phyloP scores from a whole-genome alignment of 129 eudicot genomes.

The Pseudognaphalium luteoalbum region DNA sequence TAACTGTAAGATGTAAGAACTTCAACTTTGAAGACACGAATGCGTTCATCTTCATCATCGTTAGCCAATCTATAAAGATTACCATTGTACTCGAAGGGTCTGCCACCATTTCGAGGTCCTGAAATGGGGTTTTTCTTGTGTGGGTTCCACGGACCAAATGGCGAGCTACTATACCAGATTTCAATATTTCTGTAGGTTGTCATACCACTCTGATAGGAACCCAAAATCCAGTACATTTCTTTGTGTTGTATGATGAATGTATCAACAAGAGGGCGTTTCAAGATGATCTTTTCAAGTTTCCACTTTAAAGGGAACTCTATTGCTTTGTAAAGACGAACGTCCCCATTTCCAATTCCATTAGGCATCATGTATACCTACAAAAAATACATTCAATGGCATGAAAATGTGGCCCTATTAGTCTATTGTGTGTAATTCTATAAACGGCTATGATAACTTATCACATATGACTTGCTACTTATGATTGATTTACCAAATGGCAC shows the following conservation, averaged over 20 bases:
- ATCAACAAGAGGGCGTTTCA: slow-evolving; percentile 70
- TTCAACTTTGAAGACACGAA: slow-evolving; percentile 56
- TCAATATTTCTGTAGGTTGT: slow-evolving; percentile 58
- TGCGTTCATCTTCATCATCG: slow-evolving; percentile 49
- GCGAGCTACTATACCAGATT: slow-evolving; percentile 80
- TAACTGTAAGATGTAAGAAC: slow-evolving; percentile 48
- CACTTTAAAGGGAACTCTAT: slow-evolving; percentile 70
- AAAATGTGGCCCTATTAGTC: neutral
- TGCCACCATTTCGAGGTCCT: slow-evolving; percentile 77
- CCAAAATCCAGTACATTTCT: slow-evolving; percentile 71
- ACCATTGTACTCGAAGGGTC: slow-evolving; percentile 70
- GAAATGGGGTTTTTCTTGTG: slow-evolving; percentile 66
- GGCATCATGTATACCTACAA: slow-evolving; percentile 87
- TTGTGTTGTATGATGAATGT: slow-evolving; percentile 56
- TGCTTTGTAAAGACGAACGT: slow-evolving; percentile 74
- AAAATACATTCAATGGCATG: neutral
- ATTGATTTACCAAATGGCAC: slow-evolving; percentile 1
- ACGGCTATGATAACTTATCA: neutral
- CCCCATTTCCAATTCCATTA: slow-evolving; percentile 74
- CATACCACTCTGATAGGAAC: slow-evolving; percentile 56
- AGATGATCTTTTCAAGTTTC: slow-evolving; percentile 65
- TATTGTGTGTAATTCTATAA: too few species aligned
- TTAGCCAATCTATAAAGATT: slow-evolving; percentile 73
- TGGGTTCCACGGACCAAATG: slow-evolving; percentile 83
- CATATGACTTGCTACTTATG: neutral